phyloP scores from a whole-genome alignment of 1,139 yeast genomes.

The Candida smagusa region DNA sequence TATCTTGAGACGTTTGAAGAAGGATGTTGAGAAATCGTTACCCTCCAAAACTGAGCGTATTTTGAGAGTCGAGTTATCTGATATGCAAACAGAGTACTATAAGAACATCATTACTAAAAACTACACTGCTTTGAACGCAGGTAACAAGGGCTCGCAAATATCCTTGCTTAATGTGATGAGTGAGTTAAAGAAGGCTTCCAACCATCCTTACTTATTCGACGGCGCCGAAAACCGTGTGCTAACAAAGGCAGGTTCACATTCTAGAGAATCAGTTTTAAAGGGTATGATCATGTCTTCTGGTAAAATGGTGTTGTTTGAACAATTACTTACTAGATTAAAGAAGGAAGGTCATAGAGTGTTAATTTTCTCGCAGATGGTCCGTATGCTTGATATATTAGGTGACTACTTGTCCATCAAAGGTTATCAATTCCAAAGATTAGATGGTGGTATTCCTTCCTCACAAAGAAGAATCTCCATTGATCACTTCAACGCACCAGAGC shows the following conservation, averaged over 20 bases:
- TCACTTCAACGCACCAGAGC: constrained; percentile 92
- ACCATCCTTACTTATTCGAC: constrained; percentile 93
- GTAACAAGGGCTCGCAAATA: constrained; percentile 71
- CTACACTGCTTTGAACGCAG: constrained; percentile 86
- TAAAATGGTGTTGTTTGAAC: constrained; percentile 93
- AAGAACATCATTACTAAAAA: constrained; percentile 89
- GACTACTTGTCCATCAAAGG: constrained; percentile 91
- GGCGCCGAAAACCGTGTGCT: constrained; percentile 87
- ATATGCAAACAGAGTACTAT: constrained; percentile 91
- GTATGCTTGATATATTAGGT: constrained; percentile 92
- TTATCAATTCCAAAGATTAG: constrained; percentile 86
- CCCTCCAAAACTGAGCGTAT: constrained; percentile 96
- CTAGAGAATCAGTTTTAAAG: constrained; percentile 77
- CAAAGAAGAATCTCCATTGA: constrained; percentile 94
- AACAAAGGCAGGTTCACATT: constrained; percentile 52
- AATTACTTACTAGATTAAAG: constrained; percentile 73
- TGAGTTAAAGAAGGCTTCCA: constrained; percentile 93
- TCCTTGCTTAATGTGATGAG: constrained; percentile 90
- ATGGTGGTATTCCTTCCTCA: constrained; percentile 94
- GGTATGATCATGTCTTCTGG: constrained; percentile 98
- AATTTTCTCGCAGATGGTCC: constrained; percentile 95
- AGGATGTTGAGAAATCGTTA: constrained; percentile 93
- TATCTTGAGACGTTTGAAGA: constrained; percentile 86
- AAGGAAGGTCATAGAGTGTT: constrained; percentile 96
- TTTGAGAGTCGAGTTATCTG: constrained; percentile 90